These are phyloP conservation scores for Xylariomycetidae sp. DNA, from an alignment of 2,329 filamentous ascomycete genomes.

Conservation along the genomic window DNA sequence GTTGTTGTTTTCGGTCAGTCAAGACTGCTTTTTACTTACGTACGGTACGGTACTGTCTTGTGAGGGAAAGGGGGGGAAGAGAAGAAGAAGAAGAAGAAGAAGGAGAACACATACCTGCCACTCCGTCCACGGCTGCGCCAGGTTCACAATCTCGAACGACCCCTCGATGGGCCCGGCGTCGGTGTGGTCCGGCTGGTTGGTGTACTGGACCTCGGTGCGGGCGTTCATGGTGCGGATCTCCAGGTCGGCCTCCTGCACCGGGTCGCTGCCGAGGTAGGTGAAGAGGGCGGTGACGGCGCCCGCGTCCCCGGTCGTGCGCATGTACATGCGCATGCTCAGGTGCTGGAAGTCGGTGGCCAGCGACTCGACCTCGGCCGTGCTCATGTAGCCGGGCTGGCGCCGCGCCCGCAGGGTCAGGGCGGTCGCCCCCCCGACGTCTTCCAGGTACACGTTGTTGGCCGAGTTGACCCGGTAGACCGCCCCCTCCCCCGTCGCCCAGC, in stretches of 20 bases:
- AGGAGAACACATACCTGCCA: no score
- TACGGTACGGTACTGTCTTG: no score
- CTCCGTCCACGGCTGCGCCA: constrained; percentile 42
- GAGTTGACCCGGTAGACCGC: constrained; percentile 31
- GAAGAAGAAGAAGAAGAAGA: no score
- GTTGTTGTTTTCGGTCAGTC: no score
- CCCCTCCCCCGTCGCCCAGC: constrained; percentile 17
- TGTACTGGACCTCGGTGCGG: constrained; percentile 44
- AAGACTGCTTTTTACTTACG: no score
- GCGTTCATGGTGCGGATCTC: constrained; percentile 45
- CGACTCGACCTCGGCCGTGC: constrained; percentile 42
- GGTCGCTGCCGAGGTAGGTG: constrained; percentile 37
- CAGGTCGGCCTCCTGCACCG: constrained; percentile 48
- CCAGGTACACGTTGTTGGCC: constrained; percentile 38
- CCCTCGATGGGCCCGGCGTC: constrained; percentile 31
- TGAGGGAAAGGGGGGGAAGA: no score
- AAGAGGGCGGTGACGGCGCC: constrained; percentile 49
- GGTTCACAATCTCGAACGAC: constrained; percentile 39
- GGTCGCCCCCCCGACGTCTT: constrained; percentile 27
- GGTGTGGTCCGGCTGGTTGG: constrained; percentile 52
- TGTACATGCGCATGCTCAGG: constrained; percentile 37
- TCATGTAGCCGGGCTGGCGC: constrained; percentile 39
- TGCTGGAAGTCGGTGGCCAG: constrained; percentile 26
- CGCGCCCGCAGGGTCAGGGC: constrained; percentile 42
- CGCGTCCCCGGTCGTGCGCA: constrained; percentile 38